Percentiles rank a stretch among this genome's conserved stretches.
phyloP scores from a whole-genome alignment of 1,284 basidiomycete species.

The Cryptococcus sp. region DNA sequence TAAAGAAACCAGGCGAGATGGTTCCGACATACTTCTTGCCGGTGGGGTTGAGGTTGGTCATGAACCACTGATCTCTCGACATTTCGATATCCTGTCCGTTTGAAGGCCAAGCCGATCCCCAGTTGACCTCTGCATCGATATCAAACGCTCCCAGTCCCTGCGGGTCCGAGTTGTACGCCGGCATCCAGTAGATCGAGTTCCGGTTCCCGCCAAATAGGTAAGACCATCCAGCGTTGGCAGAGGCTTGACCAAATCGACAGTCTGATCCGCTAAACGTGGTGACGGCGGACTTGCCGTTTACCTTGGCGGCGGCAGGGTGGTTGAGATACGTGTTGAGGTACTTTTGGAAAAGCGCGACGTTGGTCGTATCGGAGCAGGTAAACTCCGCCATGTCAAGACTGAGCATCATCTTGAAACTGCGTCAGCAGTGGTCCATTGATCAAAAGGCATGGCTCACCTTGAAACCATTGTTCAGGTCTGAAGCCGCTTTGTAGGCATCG shows the following conservation, averaged over 20 bases:
- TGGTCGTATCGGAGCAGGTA: constrained; percentile 13
- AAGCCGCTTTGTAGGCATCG: constrained; percentile 27
- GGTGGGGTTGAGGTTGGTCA: constrained; percentile 9
- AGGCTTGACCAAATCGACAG: constrained; percentile 20
- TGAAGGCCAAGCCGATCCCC: constrained; percentile 22
- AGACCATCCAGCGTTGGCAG: constrained; percentile 18
- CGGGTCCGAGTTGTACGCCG: constrained; percentile 18
- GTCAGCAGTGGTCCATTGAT: not conserved
- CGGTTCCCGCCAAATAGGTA: constrained; percentile 9
- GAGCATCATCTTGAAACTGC: constrained; percentile 25
- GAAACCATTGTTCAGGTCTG: constrained; percentile 6
- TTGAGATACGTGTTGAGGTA: constrained; percentile 21
- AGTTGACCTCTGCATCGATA: constrained; percentile 21
- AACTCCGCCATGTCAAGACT: constrained; percentile 29
- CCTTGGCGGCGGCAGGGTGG: constrained; percentile 24
- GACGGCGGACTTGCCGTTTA: constrained; percentile 19
- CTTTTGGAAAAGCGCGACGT: constrained; percentile 17
- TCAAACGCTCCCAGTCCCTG: constrained; percentile 6
- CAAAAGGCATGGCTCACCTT: constrained; percentile 4
- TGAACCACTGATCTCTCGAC: constrained; percentile 14
- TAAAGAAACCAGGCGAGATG: constrained; percentile 20
- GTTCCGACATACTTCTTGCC: constrained; percentile 21
- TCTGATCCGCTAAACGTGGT: constrained; percentile 27
- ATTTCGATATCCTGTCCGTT: constrained; percentile 17
- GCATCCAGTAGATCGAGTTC: constrained; percentile 17